These are phyloP conservation scores for Fraxinus ornus DNA, from an alignment of 305 asterid species.

Conservation along the genomic window DNA sequence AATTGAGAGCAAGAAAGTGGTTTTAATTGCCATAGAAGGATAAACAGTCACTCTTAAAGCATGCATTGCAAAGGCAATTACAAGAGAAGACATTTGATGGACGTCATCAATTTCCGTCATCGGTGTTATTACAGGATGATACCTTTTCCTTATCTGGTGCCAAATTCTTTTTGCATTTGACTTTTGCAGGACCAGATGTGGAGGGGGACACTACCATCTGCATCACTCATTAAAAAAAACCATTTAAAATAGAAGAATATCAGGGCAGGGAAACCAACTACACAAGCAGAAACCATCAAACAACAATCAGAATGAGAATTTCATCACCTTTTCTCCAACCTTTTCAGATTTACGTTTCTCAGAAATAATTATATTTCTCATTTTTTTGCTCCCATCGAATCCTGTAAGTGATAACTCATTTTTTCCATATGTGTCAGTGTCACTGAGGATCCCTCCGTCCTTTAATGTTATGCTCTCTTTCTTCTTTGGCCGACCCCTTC, in stretches of 20 bases:
- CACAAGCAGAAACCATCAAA: constrained; percentile 11
- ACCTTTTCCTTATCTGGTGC: constrained; percentile 43
- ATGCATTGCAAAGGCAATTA: constrained; percentile 21
- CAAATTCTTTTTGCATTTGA: constrained; percentile 25
- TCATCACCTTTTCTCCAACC: constrained; percentile 36
- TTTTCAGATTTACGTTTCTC: constrained; percentile 28
- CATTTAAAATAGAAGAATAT: constrained; percentile 1
- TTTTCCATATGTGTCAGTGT: constrained; percentile 23
- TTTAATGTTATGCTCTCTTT: constrained; percentile 24
- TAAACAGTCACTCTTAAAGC: constrained; percentile 7
- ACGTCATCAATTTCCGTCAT: constrained; percentile 3
- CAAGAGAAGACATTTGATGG: constrained; percentile 20
- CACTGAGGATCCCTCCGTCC: constrained; percentile 26
- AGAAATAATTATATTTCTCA: constrained; percentile 13
- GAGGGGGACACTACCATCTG: constrained; percentile 27
- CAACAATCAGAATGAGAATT: constrained; percentile 15
- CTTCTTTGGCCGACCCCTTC: constrained; percentile 40
- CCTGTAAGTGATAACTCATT: constrained; percentile 11
- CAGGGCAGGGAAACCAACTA: not conserved
- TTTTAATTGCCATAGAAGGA: constrained; percentile 1
- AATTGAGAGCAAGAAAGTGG: not conserved
- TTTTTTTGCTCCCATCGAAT: constrained; percentile 25
- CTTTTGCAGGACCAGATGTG: constrained; percentile 29
- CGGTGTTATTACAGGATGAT: constrained; percentile 13
- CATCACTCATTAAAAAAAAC: constrained; percentile 18